phyloP scores from a whole-genome alignment of 1,284 basidiomycete genomes.

The Hymenochaete sp. region DNA sequence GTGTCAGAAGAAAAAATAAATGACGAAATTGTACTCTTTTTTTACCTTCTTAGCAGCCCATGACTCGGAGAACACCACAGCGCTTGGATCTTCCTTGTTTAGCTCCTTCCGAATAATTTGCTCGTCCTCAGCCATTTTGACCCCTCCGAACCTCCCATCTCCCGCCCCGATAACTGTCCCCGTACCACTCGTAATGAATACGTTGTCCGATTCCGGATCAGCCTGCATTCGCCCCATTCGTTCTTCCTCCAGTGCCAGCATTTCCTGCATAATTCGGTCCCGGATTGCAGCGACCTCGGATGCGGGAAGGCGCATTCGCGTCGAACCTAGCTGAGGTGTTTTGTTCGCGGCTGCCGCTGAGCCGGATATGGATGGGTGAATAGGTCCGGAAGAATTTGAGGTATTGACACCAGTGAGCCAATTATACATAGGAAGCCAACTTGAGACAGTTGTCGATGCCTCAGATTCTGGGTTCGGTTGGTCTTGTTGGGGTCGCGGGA shows the following conservation, averaged over 20 bases:
- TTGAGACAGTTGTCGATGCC: not conserved
- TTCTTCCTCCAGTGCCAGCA: constrained; percentile 94
- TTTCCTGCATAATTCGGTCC: constrained; percentile 97
- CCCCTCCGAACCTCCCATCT: constrained; percentile 30
- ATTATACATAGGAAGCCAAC: constrained; percentile 13
- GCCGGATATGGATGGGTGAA: constrained; percentile 27
- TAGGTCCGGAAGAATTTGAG: constrained; percentile 20
- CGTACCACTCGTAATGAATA: no score
- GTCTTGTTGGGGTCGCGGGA: constrained; percentile 11
- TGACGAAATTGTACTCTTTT: constrained; percentile 4
- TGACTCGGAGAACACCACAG: constrained; percentile 90
- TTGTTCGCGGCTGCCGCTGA: constrained; percentile 22
- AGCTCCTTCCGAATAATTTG: constrained; percentile 88
- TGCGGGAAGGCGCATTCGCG: constrained; percentile 59
- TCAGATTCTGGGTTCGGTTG: not conserved
- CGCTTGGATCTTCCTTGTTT: constrained; percentile 95
- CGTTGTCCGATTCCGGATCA: constrained; percentile 43
- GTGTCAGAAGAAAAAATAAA: constrained; percentile 15
- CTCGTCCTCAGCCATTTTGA: constrained; percentile 80
- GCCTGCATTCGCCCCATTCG: constrained; percentile 91
- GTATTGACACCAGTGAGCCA: constrained; percentile 15
- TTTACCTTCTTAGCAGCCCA: constrained; percentile 89
- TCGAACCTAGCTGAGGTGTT: no score
- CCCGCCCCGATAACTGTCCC: constrained; percentile 49
- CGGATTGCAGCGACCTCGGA: constrained; percentile 85